phyloP scores from a whole-genome alignment of 1,139 yeast genomes.

The Suhomyces terraborum region DNA sequence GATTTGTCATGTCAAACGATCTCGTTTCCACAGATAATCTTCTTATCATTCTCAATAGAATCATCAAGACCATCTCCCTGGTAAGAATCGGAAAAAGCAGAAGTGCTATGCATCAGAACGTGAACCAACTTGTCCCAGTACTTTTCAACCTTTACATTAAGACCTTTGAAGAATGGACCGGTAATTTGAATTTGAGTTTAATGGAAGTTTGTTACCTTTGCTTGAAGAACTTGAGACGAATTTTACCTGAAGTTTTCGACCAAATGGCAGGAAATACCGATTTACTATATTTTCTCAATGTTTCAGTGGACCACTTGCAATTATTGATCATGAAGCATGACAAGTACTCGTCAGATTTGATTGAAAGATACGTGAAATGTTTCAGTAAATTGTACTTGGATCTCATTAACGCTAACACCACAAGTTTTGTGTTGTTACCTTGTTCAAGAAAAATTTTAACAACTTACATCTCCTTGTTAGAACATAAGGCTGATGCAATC shows the following conservation, averaged over 20 bases:
- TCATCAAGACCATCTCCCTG: constrained; percentile 69
- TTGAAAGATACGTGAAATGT: constrained; percentile 73
- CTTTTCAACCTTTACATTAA: constrained; percentile 59
- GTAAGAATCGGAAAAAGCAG: constrained; percentile 84
- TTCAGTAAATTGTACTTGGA: constrained; percentile 72
- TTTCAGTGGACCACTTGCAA: constrained; percentile 62
- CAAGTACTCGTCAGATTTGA: constrained; percentile 51
- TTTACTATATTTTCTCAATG: constrained; percentile 59
- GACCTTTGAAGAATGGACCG: constrained; percentile 66
- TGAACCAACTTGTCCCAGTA: constrained; percentile 61
- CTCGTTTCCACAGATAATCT: constrained; percentile 59
- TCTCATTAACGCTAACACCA: constrained; percentile 59
- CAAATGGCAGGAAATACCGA: constrained; percentile 58
- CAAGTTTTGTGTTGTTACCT: constrained; percentile 71
- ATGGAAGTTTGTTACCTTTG: constrained; percentile 78
- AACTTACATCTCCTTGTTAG: constrained; percentile 58
- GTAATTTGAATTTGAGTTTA: constrained; percentile 40
- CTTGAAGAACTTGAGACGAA: constrained; percentile 71
- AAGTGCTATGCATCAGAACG: constrained; percentile 72
- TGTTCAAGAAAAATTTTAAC: constrained; percentile 60
- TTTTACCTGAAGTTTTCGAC: constrained; percentile 76
- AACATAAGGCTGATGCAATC: constrained; percentile 61
- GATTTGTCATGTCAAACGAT: constrained; percentile 49
- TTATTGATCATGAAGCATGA: constrained; percentile 57
- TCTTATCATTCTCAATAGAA: constrained; percentile 69